Evolutionary conservation across 148 eudicot species (phyloP).

Genomic region (Amaranthus hypochondriacus): DNA sequence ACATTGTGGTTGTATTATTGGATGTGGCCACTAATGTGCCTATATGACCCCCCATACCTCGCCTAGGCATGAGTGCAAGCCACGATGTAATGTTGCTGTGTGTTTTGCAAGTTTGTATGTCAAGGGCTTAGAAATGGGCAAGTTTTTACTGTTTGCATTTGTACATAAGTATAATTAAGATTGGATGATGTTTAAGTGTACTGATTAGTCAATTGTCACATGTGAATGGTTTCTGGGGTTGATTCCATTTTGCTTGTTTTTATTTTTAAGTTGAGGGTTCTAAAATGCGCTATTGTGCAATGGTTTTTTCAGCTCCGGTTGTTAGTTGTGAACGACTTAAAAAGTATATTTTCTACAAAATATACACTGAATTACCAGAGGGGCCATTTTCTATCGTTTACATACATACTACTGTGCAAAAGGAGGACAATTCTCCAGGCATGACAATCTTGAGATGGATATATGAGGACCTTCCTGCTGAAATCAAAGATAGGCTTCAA

Average conservation of each 20-base stretch:
- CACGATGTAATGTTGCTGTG: too few species aligned
- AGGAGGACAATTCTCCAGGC: conserved; percentile 91
- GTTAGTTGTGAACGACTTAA: conserved; percentile 69
- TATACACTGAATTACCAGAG: conserved; percentile 64
- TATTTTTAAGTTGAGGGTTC: neutral
- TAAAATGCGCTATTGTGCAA: neutral
- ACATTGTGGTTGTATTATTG: too few species aligned
- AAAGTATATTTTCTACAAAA: conserved; percentile 69
- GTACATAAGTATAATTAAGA: neutral
- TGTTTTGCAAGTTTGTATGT: too few species aligned
- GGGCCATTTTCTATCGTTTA: conserved; percentile 81
- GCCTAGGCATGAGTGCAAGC: too few species aligned
- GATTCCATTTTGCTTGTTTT: neutral
- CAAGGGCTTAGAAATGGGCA: neutral
- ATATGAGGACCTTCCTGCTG: conserved; percentile 84
- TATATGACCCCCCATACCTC: too few species aligned
- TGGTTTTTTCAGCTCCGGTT: conserved; percentile 55
- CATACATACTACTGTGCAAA: conserved; percentile 80
- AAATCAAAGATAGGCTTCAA: conserved; percentile 83
- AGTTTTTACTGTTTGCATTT: neutral
- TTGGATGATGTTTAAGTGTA: too few species aligned
- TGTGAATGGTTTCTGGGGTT: neutral
- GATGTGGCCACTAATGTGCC: too few species aligned
- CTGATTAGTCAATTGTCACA: neutral
- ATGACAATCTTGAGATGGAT: conserved; percentile 89